Evolutionary conservation across 805 yeast genomes (phyloP), one percentile per base, ranked within the genome.

Genomic region (Blastobotrys peoriensis): DNA sequence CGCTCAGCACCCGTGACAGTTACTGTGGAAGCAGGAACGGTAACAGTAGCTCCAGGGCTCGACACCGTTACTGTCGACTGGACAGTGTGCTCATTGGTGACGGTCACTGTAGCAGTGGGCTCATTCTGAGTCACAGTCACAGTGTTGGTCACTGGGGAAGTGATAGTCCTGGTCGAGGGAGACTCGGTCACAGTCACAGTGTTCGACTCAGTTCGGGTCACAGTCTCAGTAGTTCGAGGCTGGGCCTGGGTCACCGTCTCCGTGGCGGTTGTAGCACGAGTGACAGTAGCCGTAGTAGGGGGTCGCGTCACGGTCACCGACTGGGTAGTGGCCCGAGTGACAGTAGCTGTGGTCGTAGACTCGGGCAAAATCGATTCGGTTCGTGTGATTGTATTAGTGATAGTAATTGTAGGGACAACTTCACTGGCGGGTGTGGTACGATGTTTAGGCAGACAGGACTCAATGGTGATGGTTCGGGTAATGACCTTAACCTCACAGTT

Each of bases 401-500:
- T 9, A 13, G 45, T 25, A 10, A 30, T 33, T 8, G 41, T 36
- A 8, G 44, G 18, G 5, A 38, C 35, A 20, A 47, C 30, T 17
- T 37, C 30, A 13, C 40, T 20, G 4, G 9, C 16, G 4, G 33
- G 40, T 10, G 22, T 37, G 13, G 39, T 37, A 28, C 33, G 3
- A 6, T 23, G 40, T 9, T 6, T 20, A 36, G 15, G 15, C 17
- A 37, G 8, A 16, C 40, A 37, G 19, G 40, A 10, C n/a, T 5
- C 30, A 15, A 37, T 16, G 13, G 40, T 37, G n/a, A 37, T 5
- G 5, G 22, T 13, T 6, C 28, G 20, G 15, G 8, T 10, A n/a
- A 37, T 6, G 4, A 16, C n/a, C 22, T 5, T n/a, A 15, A 37
- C 40, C 19, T 37, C 15, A 15, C 84, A 82, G 33, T 77, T 73